phyloP scores from a whole-genome alignment of 2,329 filamentous ascomycete species.

The Aspergillus ibericus region DNA sequence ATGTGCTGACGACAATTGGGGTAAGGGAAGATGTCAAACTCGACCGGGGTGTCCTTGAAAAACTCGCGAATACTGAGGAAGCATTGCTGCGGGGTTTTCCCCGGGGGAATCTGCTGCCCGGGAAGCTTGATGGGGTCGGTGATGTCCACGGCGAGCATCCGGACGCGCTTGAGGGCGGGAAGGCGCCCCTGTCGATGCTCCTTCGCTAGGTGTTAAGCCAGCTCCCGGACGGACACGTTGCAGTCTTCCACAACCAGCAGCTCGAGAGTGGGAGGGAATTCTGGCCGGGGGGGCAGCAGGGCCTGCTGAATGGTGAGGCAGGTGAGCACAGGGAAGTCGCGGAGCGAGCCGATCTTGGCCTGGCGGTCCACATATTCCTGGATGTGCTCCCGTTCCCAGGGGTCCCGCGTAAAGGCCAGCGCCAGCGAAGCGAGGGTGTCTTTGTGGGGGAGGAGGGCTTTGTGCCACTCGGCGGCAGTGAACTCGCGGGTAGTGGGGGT shows the following conservation, averaged over 20 bases:
- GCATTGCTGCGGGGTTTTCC: conserved; percentile 19
- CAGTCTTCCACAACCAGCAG: conserved; percentile 22
- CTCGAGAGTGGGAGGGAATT: conserved; percentile 19
- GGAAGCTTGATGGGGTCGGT: conserved; percentile 17
- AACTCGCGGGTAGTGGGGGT: conserved; percentile 8
- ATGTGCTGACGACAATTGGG: not conserved
- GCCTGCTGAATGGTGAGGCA: conserved; percentile 18
- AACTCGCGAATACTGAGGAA: conserved; percentile 13
- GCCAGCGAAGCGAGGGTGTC: conserved; percentile 17
- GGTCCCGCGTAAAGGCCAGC: conserved; percentile 12
- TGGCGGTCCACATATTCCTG: conserved; percentile 4
- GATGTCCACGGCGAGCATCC: conserved; percentile 20
- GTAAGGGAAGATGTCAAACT: conserved; percentile 18
- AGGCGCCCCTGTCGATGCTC: conserved; percentile 21
- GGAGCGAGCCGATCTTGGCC: conserved; percentile 20
- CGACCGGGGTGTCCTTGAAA: conserved; percentile 21
- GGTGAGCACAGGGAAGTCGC: conserved; percentile 22
- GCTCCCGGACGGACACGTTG: conserved; percentile 21
- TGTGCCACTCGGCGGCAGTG: conserved; percentile 14
- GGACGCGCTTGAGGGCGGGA: conserved; percentile 17
- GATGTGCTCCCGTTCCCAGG: not conserved
- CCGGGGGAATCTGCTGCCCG: conserved; percentile 16
- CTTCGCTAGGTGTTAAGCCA: conserved; percentile 19
- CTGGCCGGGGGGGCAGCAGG: conserved; percentile 22
- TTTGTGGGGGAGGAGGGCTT: conserved; percentile 23